These are phyloP conservation scores for Lepidium didymum DNA, from an alignment of 345 rosid species.

Conservation along the genomic window DNA sequence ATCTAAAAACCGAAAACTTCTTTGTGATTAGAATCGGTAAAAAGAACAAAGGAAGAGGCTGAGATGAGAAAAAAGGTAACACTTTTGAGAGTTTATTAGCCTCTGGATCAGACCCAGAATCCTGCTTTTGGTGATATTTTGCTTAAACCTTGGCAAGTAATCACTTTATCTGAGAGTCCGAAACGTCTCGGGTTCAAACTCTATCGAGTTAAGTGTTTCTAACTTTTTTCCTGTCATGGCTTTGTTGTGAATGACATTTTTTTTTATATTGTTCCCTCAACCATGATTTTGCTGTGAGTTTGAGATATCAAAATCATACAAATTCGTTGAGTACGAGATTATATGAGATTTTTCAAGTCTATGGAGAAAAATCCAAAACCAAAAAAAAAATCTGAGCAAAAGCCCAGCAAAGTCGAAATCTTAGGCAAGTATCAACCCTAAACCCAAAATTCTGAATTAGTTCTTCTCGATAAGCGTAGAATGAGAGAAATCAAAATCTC, in stretches of 20 bases:
- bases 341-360: neutral
- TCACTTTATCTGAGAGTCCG: neutral
- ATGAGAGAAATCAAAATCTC: neutral
- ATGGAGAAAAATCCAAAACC: neutral
- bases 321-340: neutral
- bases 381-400: neutral
- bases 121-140: neutral
- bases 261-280: neutral
- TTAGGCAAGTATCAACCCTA: conserved; percentile 6
- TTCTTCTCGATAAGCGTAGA: neutral
- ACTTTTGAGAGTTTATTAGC: neutral
- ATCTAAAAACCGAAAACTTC: neutral
- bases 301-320: neutral
- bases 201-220: neutral
- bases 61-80: neutral
- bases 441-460: neutral
- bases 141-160: neutral
- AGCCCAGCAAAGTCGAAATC: neutral
- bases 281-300: conserved; percentile 9
- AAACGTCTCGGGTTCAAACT: conserved; percentile 13
- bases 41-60: neutral
- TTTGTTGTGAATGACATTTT: conserved; percentile 8
- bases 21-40: neutral
- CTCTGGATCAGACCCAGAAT: conserved; percentile 5
- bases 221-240: neutral